Percentiles rank a stretch among this genome's conserved stretches.
phyloP scores from a whole-genome alignment of 495 filamentous ascomycete species.

The Staphylotrichum tortipilum region DNA sequence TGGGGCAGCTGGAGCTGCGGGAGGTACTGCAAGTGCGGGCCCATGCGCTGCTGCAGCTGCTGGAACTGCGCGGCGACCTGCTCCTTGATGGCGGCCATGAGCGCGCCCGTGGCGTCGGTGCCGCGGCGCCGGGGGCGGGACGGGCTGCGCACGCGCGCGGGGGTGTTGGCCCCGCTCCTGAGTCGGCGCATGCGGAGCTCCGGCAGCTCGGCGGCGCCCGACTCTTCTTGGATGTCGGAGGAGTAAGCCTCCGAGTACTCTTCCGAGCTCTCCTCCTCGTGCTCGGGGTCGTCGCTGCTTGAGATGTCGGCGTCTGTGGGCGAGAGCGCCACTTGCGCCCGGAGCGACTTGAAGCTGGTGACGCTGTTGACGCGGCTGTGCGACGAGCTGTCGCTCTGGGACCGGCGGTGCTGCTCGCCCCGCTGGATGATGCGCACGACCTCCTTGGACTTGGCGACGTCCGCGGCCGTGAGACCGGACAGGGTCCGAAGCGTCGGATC shows the following conservation, averaged over 20 bases:
- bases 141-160: constrained; percentile 8
- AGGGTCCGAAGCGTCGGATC: constrained; percentile 62
- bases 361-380: constrained; percentile 58
- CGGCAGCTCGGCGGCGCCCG: constrained; percentile 31
- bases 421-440: constrained; percentile 43
- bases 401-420: constrained; percentile 51
- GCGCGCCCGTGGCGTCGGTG: constrained; percentile 24
- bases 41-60: constrained; percentile 64
- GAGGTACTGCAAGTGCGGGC: constrained; percentile 29
- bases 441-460: constrained; percentile 59
- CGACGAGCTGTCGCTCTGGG: constrained; percentile 37
- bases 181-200: constrained; percentile 32
- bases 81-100: constrained; percentile 64
- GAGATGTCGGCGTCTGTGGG: constrained; percentile 29
- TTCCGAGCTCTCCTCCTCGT: constrained; percentile 35
- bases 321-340: constrained; percentile 27
- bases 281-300: constrained; percentile 22
- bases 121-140: constrained; percentile 21
- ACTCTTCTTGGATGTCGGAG: constrained; percentile 25
- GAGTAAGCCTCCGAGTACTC: constrained; percentile 33
- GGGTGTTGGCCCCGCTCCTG: constrained; percentile 5
- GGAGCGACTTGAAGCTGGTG: constrained; percentile 53
- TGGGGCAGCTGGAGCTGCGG: constrained; percentile 12
- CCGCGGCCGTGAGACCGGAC: constrained; percentile 61
- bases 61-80: constrained; percentile 71